Percentiles rank a stretch among this genome's conserved stretches.
Evolutionary conservation across 1,284 basidiomycete genomes (phyloP).

Genomic region (Rhizoctonia solani): DNA sequence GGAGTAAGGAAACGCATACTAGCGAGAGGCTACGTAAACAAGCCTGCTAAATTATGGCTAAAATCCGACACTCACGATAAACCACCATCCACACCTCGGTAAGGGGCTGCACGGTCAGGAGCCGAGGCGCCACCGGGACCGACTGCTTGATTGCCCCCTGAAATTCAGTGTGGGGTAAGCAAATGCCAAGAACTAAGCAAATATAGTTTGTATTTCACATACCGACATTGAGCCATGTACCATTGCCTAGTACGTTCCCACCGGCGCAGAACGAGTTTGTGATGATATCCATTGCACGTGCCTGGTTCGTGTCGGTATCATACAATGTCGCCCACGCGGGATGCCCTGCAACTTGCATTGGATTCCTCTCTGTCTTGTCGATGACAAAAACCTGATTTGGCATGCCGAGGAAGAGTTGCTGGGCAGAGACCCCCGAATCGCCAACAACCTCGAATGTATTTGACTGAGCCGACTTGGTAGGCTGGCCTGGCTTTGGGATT

Average conservation of each 20-base stretch:
- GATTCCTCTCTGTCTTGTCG: conserved; percentile 39
- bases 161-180: background rate
- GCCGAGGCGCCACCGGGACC: conserved; percentile 29
- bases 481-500: conserved; percentile 33
- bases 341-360: conserved; percentile 36
- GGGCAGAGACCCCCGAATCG: conserved; percentile 47
- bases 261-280: conserved; percentile 45
- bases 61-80: conserved; percentile 32
- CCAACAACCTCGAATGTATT: conserved; percentile 48
- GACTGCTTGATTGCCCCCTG: conserved; percentile 37
- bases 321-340: conserved; percentile 45
- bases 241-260: conserved; percentile 37
- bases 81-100: conserved; percentile 34
- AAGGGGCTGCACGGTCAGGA: conserved; percentile 17
- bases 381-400: conserved; percentile 38
- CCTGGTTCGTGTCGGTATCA: conserved; percentile 48
- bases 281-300: conserved; percentile 50
- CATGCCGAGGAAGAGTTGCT: conserved; percentile 43
- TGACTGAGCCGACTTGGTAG: conserved; percentile 31
- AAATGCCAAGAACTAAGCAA: background rate
- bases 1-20: conserved; percentile 39
- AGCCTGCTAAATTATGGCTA: too few relatives aligned
- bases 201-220: background rate
- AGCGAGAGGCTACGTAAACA: background rate
- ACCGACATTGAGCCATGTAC: conserved; percentile 39